Percentiles rank a stretch among this genome's conserved stretches.
Conservation (phyloP, 2,329 filamentous ascomycete species). For the Beauveria sp. region DNA sequence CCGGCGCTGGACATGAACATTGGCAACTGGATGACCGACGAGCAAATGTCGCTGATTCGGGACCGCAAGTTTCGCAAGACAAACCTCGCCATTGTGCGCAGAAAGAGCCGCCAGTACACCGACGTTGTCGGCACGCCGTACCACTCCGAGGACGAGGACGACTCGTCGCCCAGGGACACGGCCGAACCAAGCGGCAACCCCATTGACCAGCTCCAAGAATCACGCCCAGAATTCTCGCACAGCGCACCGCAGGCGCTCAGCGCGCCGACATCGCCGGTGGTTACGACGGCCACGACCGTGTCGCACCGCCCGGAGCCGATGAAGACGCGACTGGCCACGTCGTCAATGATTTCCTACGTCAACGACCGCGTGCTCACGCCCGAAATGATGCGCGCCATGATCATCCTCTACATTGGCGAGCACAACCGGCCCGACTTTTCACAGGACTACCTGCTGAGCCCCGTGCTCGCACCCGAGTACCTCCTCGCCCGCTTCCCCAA, state of each 20-base stretch:
- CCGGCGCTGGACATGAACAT: conserved; percentile 95
- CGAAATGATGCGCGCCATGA: conserved; percentile 99
- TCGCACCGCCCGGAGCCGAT: conserved; percentile 53
- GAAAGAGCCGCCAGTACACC: conserved; percentile 86
- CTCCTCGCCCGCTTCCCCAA: conserved; percentile 85
- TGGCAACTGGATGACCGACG: conserved; percentile 97
- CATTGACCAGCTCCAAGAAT: conserved; percentile 17
- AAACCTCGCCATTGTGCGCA: conserved; percentile 68
- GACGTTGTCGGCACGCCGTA: conserved; percentile 77
- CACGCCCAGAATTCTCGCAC: conserved; percentile 46
- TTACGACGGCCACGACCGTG: conserved; percentile 21
- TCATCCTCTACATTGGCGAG: conserved; percentile 92
- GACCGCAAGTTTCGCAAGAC: conserved; percentile 71
- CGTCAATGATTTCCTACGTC: conserved; percentile 97
- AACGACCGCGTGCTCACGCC: conserved; percentile 91
- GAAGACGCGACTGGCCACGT: conserved; percentile 83
- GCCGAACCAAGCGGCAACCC: conserved; percentile 13
- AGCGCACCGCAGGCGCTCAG: conserved; percentile 30
- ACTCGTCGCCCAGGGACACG: conserved; percentile 27
- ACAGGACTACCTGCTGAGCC: conserved; percentile 84
- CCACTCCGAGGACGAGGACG: conserved; percentile 67
- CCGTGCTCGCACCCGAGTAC: conserved; percentile 78
- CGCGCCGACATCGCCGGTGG: conserved; percentile 13
- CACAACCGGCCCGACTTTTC: conserved; percentile 89
- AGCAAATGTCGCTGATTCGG: conserved; percentile 90